Evolutionary conservation across 2,329 filamentous ascomycete genomes (phyloP).

Genomic region (Fusarium sp.): DNA sequence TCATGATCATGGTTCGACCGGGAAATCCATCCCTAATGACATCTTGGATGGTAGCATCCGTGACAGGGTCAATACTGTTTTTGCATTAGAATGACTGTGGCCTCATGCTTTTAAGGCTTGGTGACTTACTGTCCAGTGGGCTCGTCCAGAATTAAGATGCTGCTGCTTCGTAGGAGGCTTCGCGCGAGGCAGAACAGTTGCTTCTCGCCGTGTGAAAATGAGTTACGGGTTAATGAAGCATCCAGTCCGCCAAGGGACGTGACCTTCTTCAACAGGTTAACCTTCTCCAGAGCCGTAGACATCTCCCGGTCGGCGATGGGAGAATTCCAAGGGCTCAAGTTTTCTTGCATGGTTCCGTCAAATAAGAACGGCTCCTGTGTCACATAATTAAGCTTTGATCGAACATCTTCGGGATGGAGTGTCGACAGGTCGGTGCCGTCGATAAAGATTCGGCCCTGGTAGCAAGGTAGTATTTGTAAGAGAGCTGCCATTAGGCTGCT

Average conservation of each 20-base stretch:
- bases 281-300: background rate
- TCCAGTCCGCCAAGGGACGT: background rate
- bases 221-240: background rate
- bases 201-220: background rate
- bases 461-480: background rate
- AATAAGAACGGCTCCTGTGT: conserved; percentile 1
- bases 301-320: background rate
- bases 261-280: background rate
- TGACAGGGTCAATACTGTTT: background rate
- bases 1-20: background rate
- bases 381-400: background rate
- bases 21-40: background rate
- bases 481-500: conserved; percentile 7
- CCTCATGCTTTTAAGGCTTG: background rate
- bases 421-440: background rate
- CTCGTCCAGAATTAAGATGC: background rate
- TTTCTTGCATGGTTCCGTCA: background rate
- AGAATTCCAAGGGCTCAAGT: background rate
- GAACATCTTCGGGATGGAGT: background rate
- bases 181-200: conserved; percentile 1
- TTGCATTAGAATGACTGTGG: background rate
- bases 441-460: conserved; percentile 4
- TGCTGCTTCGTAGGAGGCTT: background rate
- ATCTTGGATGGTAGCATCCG: background rate
- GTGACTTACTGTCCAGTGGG: conserved; percentile 4